Conservation (phyloP, 2,329 filamentous ascomycete species). For the Hirsutella rhossiliensis region DNA sequence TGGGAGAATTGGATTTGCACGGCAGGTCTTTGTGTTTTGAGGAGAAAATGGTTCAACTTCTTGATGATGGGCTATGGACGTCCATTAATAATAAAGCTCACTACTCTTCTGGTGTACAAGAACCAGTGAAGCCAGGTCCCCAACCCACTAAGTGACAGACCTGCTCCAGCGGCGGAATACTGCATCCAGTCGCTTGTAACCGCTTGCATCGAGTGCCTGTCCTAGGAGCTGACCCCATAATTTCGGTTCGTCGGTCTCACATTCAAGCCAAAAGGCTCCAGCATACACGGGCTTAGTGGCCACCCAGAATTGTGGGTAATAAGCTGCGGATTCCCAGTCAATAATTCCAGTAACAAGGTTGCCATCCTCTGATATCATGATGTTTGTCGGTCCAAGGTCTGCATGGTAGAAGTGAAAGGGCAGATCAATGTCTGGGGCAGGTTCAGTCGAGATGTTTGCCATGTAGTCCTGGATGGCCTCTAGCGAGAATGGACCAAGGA, state of each 20-base stretch:
- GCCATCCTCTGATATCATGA: neutral
- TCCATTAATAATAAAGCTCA: neutral
- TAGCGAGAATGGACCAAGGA: constrained; percentile 2
- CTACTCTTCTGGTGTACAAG: neutral
- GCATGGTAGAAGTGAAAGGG: neutral
- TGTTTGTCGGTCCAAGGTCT: neutral
- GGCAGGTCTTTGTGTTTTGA: too few species aligned
- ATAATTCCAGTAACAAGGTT: neutral
- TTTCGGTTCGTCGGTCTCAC: neutral
- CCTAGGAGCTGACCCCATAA: neutral
- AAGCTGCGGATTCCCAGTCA: neutral
- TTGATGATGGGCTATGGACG: too few species aligned
- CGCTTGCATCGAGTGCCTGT: neutral
- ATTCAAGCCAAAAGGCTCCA: neutral
- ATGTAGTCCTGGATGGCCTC: constrained; percentile 8
- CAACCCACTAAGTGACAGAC: neutral
- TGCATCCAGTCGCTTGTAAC: neutral
- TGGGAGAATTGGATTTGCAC: too few species aligned
- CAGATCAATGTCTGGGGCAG: constrained; percentile 11
- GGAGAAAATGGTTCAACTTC: too few species aligned
- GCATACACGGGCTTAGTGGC: neutral
- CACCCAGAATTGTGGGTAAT: neutral
- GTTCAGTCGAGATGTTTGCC: constrained; percentile 17
- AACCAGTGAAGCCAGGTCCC: neutral
- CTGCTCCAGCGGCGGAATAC: neutral